Conservation (phyloP, 1,284 basidiomycete genomes). For the Cutaneotrichosporon dermatis region DNA sequence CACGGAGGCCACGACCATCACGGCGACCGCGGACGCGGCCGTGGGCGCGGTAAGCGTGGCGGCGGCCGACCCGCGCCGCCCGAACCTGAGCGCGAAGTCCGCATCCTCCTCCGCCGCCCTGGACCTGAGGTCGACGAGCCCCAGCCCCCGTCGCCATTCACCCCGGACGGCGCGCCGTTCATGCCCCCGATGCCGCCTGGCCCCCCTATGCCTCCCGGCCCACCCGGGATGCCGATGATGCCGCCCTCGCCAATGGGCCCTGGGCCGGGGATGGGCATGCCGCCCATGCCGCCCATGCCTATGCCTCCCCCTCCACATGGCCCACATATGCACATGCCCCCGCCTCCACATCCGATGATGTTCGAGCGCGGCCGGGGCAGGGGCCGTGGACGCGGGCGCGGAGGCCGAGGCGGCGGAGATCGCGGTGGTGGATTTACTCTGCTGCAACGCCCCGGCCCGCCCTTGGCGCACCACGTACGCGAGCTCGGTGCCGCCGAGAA, state of each 20-base stretch:
- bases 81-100: constrained; percentile 32
- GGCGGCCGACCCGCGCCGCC: constrained; percentile 4
- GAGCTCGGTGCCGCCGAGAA: neutral
- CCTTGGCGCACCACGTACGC: constrained; percentile 21
- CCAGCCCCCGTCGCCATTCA: neutral
- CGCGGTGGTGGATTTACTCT: constrained; percentile 34
- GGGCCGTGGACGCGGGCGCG: constrained; percentile 10
- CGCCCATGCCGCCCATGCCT: neutral
- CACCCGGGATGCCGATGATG: neutral
- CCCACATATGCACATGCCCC: neutral
- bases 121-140: constrained; percentile 3
- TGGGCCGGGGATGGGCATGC: too few relatives aligned
- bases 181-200: neutral
- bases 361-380: neutral
- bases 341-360: neutral
- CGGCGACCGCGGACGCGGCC: constrained; percentile 8
- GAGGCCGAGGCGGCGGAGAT: constrained; percentile 21
- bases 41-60: constrained; percentile 13
- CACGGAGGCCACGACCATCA: too few relatives aligned
- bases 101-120: constrained; percentile 40
- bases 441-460: constrained; percentile 39
- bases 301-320: neutral
- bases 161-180: neutral
- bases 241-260: too few relatives aligned
- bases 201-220: neutral